phyloP scores from a whole-genome alignment of 495 filamentous ascomycete genomes.

The Penicillium alfredii region DNA sequence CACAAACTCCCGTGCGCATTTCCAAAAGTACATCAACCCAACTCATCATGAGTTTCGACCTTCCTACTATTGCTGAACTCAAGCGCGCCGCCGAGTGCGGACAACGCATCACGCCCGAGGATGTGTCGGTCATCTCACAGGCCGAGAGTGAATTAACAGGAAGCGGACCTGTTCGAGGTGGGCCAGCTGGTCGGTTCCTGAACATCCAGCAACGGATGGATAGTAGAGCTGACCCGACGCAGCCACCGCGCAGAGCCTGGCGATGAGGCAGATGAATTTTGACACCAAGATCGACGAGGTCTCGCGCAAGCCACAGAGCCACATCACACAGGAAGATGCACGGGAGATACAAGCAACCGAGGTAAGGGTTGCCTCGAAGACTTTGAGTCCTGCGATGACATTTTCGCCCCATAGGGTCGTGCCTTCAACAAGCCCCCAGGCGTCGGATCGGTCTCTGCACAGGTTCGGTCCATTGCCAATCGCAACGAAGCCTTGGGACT shows the following conservation, averaged over 20 bases:
- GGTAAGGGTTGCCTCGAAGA: conserved; percentile 7
- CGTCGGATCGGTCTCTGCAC: conserved; percentile 25
- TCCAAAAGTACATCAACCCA: not conserved
- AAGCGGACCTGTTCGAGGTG: conserved; percentile 50
- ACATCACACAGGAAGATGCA: conserved; percentile 32
- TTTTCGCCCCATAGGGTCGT: conserved; percentile 18
- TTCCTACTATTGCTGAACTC: conserved; percentile 27
- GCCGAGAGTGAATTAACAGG: conserved; percentile 35
- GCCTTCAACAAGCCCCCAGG: conserved; percentile 33
- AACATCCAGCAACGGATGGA: not conserved
- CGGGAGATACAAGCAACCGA: conserved; percentile 27
- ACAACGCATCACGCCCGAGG: conserved; percentile 30
- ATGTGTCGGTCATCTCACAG: conserved; percentile 32
- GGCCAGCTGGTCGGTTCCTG: conserved; percentile 41
- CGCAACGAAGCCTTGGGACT: conserved; percentile 29
- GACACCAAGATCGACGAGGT: conserved; percentile 32
- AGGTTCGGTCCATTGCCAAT: conserved; percentile 32
- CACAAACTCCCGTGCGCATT: not conserved
- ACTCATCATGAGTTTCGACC: conserved; percentile 16
- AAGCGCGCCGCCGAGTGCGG: conserved; percentile 31
- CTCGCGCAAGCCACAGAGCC: conserved; percentile 25
- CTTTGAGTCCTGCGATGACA: not conserved
- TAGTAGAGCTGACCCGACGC: conserved; percentile 1
- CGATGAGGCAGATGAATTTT: conserved; percentile 35
- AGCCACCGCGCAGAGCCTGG: conserved; percentile 32